Evolutionary conservation across 192 early-diverging fungal genomes (phyloP).

Genomic region (Backusella circina): DNA sequence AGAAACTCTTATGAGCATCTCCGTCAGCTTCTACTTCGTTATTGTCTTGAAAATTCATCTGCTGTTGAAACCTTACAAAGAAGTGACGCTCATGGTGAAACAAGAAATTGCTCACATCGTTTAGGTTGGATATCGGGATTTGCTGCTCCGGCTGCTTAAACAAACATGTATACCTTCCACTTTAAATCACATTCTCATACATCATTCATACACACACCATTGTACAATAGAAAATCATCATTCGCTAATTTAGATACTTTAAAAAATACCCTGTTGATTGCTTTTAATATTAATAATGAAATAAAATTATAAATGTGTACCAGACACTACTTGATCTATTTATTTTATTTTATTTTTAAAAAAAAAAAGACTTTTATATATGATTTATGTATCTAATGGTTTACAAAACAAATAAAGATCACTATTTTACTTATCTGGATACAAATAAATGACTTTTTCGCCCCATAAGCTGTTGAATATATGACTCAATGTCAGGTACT

Average conservation of each 20-base stretch:
- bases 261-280: background rate
- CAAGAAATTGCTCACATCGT: background rate
- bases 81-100: background rate
- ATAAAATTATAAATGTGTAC: background rate
- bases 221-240: slow-evolving; percentile 1
- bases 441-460: background rate
- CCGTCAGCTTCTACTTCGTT: slow-evolving; percentile 44
- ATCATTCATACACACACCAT: slow-evolving; percentile 1
- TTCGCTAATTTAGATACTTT: background rate
- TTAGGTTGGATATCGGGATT: slow-evolving; percentile 29
- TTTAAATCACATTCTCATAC: background rate
- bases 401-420: background rate
- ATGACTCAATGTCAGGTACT: background rate
- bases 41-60: slow-evolving; percentile 33
- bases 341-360: background rate
- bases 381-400: too few relatives aligned
- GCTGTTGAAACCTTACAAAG: slow-evolving; percentile 11
- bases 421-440: background rate
- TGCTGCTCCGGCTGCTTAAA: slow-evolving; percentile 50
- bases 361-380: background rate
- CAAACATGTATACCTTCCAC: background rate
- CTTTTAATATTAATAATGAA: background rate
- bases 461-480: background rate
- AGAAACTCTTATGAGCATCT: slow-evolving; percentile 46
- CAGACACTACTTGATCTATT: background rate